Percentiles rank a stretch among this genome's conserved stretches.
phyloP scores from a whole-genome alignment of 2,329 filamentous ascomycete genomes.

The Colletotrichum caudatum region DNA sequence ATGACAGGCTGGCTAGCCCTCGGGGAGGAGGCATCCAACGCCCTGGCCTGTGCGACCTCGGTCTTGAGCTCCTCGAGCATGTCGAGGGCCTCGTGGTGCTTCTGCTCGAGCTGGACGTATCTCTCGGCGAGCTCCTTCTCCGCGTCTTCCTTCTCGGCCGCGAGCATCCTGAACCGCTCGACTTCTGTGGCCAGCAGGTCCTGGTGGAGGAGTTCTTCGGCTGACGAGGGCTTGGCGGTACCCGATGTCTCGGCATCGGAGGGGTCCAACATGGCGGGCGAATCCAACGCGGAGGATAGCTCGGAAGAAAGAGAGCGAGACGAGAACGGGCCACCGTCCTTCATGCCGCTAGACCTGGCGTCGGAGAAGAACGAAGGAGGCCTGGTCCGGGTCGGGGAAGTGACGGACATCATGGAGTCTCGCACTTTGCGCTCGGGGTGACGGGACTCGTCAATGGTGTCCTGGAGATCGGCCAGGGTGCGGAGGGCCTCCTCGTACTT shows the following conservation, averaged over 20 bases:
- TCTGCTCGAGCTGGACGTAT: slow-evolving; percentile 84
- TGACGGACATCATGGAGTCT: slow-evolving; percentile 67
- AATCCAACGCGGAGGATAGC: slow-evolving; percentile 87
- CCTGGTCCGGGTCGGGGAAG: slow-evolving; percentile 64
- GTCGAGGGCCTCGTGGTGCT: slow-evolving; percentile 84
- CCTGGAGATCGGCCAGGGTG: slow-evolving; percentile 85
- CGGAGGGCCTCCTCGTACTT: slow-evolving; percentile 94
- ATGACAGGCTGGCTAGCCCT: slow-evolving; percentile 81
- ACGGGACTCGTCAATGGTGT: slow-evolving; percentile 82
- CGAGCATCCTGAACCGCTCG: slow-evolving; percentile 75
- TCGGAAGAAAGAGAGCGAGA: slow-evolving; percentile 95
- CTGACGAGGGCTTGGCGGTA: slow-evolving; percentile 57
- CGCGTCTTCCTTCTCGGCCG: slow-evolving; percentile 81
- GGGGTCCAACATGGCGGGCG: slow-evolving; percentile 72
- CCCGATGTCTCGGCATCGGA: slow-evolving; percentile 68
- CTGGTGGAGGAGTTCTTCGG: slow-evolving; percentile 55
- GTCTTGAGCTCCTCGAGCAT: slow-evolving; percentile 92
- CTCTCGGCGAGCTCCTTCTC: slow-evolving; percentile 79
- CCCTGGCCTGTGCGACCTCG: slow-evolving; percentile 83
- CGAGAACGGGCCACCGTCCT: slow-evolving; percentile 74
- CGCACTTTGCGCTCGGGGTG: slow-evolving; percentile 67
- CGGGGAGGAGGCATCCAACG: slow-evolving; percentile 67
- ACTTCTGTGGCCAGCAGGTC: slow-evolving; percentile 71
- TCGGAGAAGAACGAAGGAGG: slow-evolving; percentile 89
- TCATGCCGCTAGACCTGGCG: slow-evolving; percentile 76